These are phyloP conservation scores for Fusarium sp. DNA, from an alignment of 2,329 filamentous ascomycete genomes.

Conservation along the genomic window DNA sequence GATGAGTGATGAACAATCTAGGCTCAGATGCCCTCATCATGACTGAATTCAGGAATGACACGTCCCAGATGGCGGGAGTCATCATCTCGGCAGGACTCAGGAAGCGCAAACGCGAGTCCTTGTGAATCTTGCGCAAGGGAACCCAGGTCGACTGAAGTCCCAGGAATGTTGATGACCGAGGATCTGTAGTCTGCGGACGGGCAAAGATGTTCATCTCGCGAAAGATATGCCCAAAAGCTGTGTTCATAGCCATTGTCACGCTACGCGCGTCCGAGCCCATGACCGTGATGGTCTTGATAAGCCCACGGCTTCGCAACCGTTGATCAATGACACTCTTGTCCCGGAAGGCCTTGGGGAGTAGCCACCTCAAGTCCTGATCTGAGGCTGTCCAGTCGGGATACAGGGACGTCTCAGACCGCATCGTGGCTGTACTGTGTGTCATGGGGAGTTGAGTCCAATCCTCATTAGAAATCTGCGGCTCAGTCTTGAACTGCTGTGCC, in stretches of 20 bases:
- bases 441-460: conserved; percentile 69
- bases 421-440: conserved; percentile 57
- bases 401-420: conserved; percentile 62
- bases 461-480: conserved; percentile 55
- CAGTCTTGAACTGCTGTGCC: conserved; percentile 60
- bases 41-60: conserved; percentile 76
- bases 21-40: conserved; percentile 78
- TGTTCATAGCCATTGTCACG: conserved; percentile 72
- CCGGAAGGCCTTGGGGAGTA: conserved; percentile 76
- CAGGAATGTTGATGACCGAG: conserved; percentile 59
- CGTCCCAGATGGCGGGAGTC: conserved; percentile 78
- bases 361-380: conserved; percentile 67
- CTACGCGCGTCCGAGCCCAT: conserved; percentile 74
- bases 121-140: conserved; percentile 81
- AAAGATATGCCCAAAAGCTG: conserved; percentile 71
- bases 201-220: conserved; percentile 56
- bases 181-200: conserved; percentile 44
- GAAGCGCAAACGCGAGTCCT: conserved; percentile 78
- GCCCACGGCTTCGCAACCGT: conserved; percentile 79
- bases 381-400: conserved; percentile 60
- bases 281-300: conserved; percentile 74
- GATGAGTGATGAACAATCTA: conserved; percentile 80
- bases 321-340: conserved; percentile 73
- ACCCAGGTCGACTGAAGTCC: conserved; percentile 78
- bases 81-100: conserved; percentile 78